Percentiles rank a stretch among this genome's conserved stretches.
phyloP scores from a whole-genome alignment of 495 filamentous ascomycete species.

The Cetradonia linearis region DNA sequence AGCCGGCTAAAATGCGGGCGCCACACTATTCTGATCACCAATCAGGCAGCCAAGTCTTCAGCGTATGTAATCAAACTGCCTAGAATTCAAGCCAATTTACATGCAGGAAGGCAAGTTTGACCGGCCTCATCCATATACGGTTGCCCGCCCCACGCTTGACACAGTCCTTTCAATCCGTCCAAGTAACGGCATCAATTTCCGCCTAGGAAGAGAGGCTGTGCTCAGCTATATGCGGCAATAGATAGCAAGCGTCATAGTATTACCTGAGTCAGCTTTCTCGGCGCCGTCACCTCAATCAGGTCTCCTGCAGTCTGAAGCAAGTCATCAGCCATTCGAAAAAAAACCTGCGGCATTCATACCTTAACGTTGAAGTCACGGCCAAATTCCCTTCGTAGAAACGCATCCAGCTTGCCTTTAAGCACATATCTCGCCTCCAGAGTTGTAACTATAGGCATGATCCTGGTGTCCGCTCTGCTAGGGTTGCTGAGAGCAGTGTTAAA shows the following conservation, averaged over 20 bases:
- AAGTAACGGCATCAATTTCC: neutral
- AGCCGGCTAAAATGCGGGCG: too few relatives aligned
- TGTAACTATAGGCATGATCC: neutral
- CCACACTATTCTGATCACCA: too few relatives aligned
- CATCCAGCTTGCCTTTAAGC: neutral
- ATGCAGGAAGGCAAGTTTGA: neutral
- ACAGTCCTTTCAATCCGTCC: neutral
- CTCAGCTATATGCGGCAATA: neutral
- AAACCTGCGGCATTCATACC: neutral
- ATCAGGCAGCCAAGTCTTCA: too few relatives aligned
- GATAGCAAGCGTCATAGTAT: neutral
- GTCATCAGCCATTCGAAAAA: neutral
- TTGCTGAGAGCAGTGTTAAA: neutral
- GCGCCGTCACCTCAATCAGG: neutral
- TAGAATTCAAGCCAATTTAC: neutral
- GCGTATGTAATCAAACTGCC: neutral
- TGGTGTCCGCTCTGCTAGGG: neutral
- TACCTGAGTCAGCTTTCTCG: neutral
- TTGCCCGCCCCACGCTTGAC: too few relatives aligned
- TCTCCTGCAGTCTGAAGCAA: neutral
- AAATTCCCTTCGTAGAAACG: neutral
- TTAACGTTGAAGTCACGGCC: neutral
- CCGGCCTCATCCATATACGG: neutral
- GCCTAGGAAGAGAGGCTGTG: neutral
- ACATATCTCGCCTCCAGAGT: slow-evolving; percentile 3